Evolutionary conservation across 768 basidiomycete species (phyloP).

Genomic region (Tulasnella sp.): DNA sequence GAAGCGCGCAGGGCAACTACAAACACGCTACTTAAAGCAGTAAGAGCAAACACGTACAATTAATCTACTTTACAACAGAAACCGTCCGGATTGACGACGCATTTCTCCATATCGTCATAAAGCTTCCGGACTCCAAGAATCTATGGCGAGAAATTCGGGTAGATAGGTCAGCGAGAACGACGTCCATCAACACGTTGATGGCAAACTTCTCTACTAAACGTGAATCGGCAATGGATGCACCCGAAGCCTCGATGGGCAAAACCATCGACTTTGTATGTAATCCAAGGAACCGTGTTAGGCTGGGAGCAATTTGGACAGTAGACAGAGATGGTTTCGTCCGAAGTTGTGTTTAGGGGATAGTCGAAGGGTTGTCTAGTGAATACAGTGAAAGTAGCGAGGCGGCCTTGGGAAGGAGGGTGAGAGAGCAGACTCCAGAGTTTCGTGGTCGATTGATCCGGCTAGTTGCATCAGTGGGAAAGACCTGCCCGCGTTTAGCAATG

Average conservation of each 20-base stretch:
- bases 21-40: no score
- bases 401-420: not conserved
- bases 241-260: not conserved
- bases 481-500: no score
- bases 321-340: not conserved
- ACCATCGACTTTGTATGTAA: not conserved
- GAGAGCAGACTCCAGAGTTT: slow-evolving; percentile 17
- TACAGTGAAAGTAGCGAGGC: not conserved
- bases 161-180: not conserved
- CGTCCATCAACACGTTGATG: no score
- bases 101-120: slow-evolving; percentile 8
- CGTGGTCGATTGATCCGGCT: slow-evolving; percentile 6
- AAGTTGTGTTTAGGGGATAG: not conserved
- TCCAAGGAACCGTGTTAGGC: not conserved
- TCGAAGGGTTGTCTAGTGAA: slow-evolving; percentile 15
- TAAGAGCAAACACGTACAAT: no score
- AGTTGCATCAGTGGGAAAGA: slow-evolving; percentile 18
- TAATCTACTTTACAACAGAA: no score
- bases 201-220: not conserved
- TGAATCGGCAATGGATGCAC: not conserved
- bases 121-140: not conserved
- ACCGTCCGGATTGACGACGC: not conserved
- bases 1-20: no score
- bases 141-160: no score
- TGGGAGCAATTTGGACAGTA: slow-evolving; percentile 2